Conservation (phyloP, 306 rosid species). For the Vigna radiata region DNA sequence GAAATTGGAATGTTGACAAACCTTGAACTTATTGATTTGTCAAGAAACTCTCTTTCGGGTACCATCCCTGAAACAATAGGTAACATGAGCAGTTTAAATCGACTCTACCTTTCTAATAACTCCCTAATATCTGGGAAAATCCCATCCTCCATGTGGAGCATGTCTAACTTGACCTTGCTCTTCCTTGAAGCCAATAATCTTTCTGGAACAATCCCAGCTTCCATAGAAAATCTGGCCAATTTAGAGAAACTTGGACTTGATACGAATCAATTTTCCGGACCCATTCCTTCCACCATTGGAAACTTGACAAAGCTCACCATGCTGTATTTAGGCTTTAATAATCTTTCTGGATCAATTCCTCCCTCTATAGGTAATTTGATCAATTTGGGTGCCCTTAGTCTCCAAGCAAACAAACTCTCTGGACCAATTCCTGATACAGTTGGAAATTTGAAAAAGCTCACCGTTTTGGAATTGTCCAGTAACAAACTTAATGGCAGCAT, state of each 20-base stretch:
- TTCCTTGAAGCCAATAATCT: neutral
- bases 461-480: neutral
- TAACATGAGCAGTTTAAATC: constrained; percentile 24
- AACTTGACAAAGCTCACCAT: constrained; percentile 27
- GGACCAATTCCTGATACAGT: constrained; percentile 46
- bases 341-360: constrained; percentile 47
- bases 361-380: constrained; percentile 42
- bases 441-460: constrained; percentile 42
- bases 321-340: constrained; percentile 16
- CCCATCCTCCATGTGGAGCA: constrained; percentile 43
- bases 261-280: neutral
- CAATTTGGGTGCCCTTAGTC: constrained; percentile 6
- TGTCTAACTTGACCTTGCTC: constrained; percentile 32
- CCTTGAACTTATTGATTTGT: constrained; percentile 14
- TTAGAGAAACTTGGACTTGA: constrained; percentile 13
- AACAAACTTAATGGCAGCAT: constrained; percentile 46
- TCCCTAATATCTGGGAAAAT: constrained; percentile 38
- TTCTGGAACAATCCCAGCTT: constrained; percentile 39
- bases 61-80: constrained; percentile 42
- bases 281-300: constrained; percentile 50
- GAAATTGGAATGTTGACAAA: constrained; percentile 49
- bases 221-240: constrained; percentile 41
- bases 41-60: constrained; percentile 12
- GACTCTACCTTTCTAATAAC: constrained; percentile 13
- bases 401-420: constrained; percentile 40